Base-by-base conservation (phyloP, 2,329 filamentous ascomycete genomes). In the Calycina herbarum region DNA sequence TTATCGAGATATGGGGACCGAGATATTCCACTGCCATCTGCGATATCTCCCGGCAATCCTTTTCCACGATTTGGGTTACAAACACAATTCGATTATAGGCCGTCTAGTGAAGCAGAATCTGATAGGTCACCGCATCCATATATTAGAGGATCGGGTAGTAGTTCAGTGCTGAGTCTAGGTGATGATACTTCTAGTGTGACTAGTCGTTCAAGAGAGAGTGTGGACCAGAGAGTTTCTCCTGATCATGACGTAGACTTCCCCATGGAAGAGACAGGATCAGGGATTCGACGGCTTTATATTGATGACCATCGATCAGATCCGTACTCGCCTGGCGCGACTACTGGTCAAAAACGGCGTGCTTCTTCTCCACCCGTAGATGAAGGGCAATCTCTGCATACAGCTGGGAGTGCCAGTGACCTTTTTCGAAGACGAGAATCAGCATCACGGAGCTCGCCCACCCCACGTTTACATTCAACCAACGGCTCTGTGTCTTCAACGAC, bases 401-500 rank as follows among this genome's bases (percentile, higher is more conserved):
- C 73, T 27, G 73, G 73, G 42, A 77, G 74, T 67, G 69, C 72
- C 35, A 75, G 73, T 64, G 76, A 78, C 64, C 69, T 76, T 20
- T 75, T 74, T 60, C 69, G 74, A 61, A 67, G 76, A 65, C 74
- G 75, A 29, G 73, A 87, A 67, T 85, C 84, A 65, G 82, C 82
- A 54, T 82, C 82, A 67, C 83, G 82, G 66, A 82, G 81, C 57
- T 82, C 84, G 42, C 84, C 85, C 17, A 81, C 85, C 33, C 81
- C 82, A 33, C 80, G 82, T 56, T 86, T 85, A 73, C 82, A 84
- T 66, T 80, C 82, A 31, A 83, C 81, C 65, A 83, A 86, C 71
- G 85, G 86, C 58, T 89, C 87, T 27, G 76, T 89, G 29, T 90
- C 88, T 5, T 89, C 88, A n/a, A 81, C 82, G 8, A 86, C 86